These are phyloP conservation scores for Fragaria vesca DNA, from an alignment of 306 rosid genomes.

Conservation along the genomic window DNA sequence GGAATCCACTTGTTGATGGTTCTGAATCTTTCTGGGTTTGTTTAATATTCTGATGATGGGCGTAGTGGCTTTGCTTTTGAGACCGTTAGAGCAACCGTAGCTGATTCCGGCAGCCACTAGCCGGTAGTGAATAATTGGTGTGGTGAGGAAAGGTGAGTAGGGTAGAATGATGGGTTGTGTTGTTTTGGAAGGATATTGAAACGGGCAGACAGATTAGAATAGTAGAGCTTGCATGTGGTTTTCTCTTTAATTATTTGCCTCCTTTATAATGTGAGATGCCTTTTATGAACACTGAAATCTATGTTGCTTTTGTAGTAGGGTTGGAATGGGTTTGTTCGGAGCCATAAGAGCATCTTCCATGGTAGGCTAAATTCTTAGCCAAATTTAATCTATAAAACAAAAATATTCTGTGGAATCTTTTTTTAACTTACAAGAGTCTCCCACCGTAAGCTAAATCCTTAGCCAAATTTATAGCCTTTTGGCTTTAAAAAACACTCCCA, in stretches of 20 bases:
- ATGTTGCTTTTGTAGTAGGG: neutral
- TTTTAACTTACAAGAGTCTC: no score
- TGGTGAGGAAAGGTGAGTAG: slow-evolving; percentile 1
- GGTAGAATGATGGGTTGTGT: slow-evolving; percentile 12
- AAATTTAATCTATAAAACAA: no score
- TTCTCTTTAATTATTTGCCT: neutral
- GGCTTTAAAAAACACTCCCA: no score
- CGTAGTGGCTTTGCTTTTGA: neutral
- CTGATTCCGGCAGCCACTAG: neutral
- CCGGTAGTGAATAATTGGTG: neutral
- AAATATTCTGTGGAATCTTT: no score
- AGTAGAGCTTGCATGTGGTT: neutral
- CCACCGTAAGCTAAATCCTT: no score
- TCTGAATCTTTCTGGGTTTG: slow-evolving; percentile 1
- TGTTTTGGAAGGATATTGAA: slow-evolving; percentile 6
- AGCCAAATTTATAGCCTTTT: no score
- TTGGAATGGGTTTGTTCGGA: neutral
- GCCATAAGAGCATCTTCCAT: no score
- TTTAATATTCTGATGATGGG: slow-evolving; percentile 1
- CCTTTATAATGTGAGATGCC: neutral
- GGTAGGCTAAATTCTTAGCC: no score
- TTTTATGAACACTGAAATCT: neutral
- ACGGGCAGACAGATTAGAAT: neutral
- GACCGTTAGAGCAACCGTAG: neutral
- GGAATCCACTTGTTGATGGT: neutral